Evolutionary conservation across 306 rosid species (phyloP), one percentile per base, ranked within the genome.

Genomic region (Vachellia collinsii): DNA sequence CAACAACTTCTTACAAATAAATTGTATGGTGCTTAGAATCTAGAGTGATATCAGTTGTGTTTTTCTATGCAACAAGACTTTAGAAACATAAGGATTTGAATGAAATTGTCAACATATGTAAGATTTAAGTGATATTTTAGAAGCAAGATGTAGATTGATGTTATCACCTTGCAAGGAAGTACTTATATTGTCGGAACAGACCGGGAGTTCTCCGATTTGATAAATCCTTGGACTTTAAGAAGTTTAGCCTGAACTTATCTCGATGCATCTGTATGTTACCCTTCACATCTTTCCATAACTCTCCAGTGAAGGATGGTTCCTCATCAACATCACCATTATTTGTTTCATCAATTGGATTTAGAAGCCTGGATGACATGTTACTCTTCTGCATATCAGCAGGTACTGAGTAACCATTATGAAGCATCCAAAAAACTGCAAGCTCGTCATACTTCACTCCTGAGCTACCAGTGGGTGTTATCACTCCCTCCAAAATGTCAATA

Each of bases 401-500:
- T 46, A 93, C 77, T 72, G 91, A 79, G 84, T 95, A 93, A 80
- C 97, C 97, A 73, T 89, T 93, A 72, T 91, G 84, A 81, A 86
- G 86, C 97, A 93, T 92, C 99, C 99, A 95, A 88, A 87, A 87
- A 79, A 95, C 68, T 1, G 99, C 97, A 4, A 95, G 96, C 47
- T 90, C 97, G 54, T 83, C 81, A 71, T 90, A 84, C 75, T 82
- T 85, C 23, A 91, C 78, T 76, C 85, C 89, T 42, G 91, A 82
- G 69, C 77, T 83, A 85, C 83, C 88, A 82, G 80, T 86, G 13
- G 91, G 89, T 58, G 63, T 75, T 37, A 74, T 78, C 36, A 95
- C 85, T 70, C 98, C 98, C 89, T 95, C 99, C 88, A 95, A 86
- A 83, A 95, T 85, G 88, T 95, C 99, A 70, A 95, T 95, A 76